Evolutionary conservation across 495 filamentous ascomycete species (phyloP), one percentile per base, ranked within the genome.

Genomic region (Hypoxylon subgilvum): DNA sequence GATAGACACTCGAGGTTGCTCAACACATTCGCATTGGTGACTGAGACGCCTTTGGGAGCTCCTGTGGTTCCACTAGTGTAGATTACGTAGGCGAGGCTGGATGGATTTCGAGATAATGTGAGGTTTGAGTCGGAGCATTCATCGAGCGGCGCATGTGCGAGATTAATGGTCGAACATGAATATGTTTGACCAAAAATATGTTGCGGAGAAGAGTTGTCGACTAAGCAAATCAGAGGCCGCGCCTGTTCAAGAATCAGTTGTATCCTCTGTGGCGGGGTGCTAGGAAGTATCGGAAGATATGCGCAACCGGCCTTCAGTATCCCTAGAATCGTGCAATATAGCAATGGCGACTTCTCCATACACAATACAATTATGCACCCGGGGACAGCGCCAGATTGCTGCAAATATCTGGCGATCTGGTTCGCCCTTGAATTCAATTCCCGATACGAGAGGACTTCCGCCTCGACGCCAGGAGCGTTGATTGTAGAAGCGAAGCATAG

Each of bases 281-380:
- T 81, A 8, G 87, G 83, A 0, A 85, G 76, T 10, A 94, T 72
- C 0, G 88, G 87, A 36, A 93, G 69, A 68, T 93, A 91, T 23
- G 86, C 90, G 47, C 84, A 86, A 6, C 89, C 89, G 9, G 81
- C 72, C 53, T 93, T 92, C 2, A 89, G 64, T 13, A 88, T 79
- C 0, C 86, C 91, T 17, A 95, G 74, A 18, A 93, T 86, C 0
- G 84, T 77, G 17, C 84, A 74, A 66, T 92, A 93, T 0, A 90
- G 71, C 4, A 85, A 70, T 1, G 84, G 56, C 0, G 83, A 88
- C 57, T 90, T 91, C 18, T 90, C 82, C 79, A 92, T 85, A 17
- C 83, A 76, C 12, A 95, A 81, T 21, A 83, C 83, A 19, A 92
- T 72, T 9, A 88, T 71, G 9, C 84, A 76, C 6, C 82, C 79